Evolutionary conservation across 768 basidiomycete genomes (phyloP), one percentile per base, ranked within the genome.

Genomic region (Hygrophorus pudorinus): DNA sequence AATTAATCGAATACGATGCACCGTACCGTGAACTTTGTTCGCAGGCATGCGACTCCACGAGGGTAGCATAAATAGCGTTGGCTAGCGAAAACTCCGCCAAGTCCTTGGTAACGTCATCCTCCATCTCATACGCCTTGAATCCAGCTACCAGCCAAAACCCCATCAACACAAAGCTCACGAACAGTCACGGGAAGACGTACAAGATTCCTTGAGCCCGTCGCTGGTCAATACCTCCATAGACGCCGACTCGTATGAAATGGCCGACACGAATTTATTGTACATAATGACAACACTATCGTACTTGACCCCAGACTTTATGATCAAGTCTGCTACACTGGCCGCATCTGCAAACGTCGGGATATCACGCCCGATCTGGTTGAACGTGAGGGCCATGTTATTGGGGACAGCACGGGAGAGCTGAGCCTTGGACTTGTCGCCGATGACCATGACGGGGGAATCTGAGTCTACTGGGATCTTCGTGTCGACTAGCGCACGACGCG

Each of bases 271-370:
- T 62, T 73, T 78, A 75, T 89, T 90, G 72, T 89, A 78, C 9
- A 92, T 71, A 40, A 91, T 64, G 21, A 76, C 71, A 48, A 90
- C 79, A 38, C 81, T 81, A 65, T 98, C 96, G 62, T 87, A 92
- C 56, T 88, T 75, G 58, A 84, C 77, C 38, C 80, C 85, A 51
- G 79, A 82, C 67, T 83, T 83, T 60, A 85, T 70, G 62, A 99
- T 84, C 63, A 93, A 68, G 68, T 98, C 94, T 31, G 96, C 87
- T 45, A 99, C 86, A 49, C 84, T 80, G 28, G 88, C 86, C 37
- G 96, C 96, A 55, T 98, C 94, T 21, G 88, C 83, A 59, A 99
- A 99, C 1, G 94, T 93, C 13, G 96, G 96, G 54, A 99, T 86
- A 61, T 94, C 88, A 60, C 90, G 83, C 50, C 96, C 96, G 53